Percentiles rank a stretch among this genome's conserved stretches.
phyloP scores from a whole-genome alignment of 2,329 filamentous ascomycete species.

The Colletotrichum cereale region DNA sequence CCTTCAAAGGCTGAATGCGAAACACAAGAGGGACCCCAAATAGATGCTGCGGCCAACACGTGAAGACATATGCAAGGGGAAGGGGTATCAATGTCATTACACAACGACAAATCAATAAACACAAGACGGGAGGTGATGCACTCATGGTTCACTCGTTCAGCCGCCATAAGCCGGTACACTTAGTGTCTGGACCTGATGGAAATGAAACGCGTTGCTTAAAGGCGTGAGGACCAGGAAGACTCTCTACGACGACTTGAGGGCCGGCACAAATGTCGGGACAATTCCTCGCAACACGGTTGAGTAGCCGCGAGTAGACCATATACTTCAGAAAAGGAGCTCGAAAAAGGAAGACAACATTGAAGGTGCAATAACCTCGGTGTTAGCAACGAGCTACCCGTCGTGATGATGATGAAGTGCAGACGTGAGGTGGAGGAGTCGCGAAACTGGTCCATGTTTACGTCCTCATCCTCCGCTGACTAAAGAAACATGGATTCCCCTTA shows the following conservation, averaged over 20 bases:
- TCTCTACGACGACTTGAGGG: neutral
- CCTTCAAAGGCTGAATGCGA: neutral
- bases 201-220: neutral
- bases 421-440: neutral
- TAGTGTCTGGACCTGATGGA: neutral
- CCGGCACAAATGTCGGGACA: too few relatives aligned
- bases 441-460: neutral
- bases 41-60: neutral
- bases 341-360: neutral
- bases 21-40: too few relatives aligned
- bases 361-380: too few relatives aligned
- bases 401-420: neutral
- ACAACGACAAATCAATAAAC: neutral
- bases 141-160: neutral
- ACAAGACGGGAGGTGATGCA: neutral
- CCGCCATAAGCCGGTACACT: neutral
- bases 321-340: neutral
- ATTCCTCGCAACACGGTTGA: too few relatives aligned
- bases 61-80: neutral
- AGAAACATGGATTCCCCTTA: neutral
- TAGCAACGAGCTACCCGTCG: neutral
- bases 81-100: neutral
- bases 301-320: neutral
- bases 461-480: slow-evolving; percentile 4
- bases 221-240: neutral